A percentile compares a stretch with the other conserved stretches of the same genome.
Evolutionary conservation across 164 flowering plant genomes (phyloP).

Genomic region (Sedum album): DNA sequence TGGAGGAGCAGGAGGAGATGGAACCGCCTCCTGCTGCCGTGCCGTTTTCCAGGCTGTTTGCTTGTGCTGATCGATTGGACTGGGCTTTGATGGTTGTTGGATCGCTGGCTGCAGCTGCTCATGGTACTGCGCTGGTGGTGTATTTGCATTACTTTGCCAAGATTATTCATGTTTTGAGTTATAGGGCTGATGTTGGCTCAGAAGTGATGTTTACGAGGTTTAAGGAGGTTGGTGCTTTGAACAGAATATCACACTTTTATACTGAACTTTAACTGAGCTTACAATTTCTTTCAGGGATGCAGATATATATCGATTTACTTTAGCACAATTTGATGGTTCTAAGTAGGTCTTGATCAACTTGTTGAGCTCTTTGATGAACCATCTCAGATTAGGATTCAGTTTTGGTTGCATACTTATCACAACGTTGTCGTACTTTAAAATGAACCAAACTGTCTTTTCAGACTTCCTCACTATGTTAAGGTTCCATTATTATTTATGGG

Average conservation of each 20-base stretch:
- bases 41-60: conserved; percentile 78
- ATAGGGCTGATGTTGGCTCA: background rate
- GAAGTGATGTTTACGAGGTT: conserved; percentile 45
- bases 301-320: too few relatives aligned
- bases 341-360: background rate
- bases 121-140: conserved; percentile 83
- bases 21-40: conserved; percentile 96
- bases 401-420: background rate
- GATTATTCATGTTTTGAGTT: conserved; percentile 48
- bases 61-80: conserved; percentile 83
- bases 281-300: background rate
- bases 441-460: background rate
- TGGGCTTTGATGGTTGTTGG: conserved; percentile 89
- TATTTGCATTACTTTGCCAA: conserved; percentile 90
- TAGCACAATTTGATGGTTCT: too few relatives aligned
- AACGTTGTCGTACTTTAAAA: background rate
- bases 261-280: background rate
- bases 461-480: background rate
- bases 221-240: conserved; percentile 27
- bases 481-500: background rate
- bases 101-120: conserved; percentile 92
- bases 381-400: background rate
- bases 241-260: background rate
- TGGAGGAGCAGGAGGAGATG: conserved; percentile 70
- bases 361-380: background rate